Evolutionary conservation across 1,284 basidiomycete species (phyloP), one percentile per base, ranked within the genome.

Genomic region (Ceratobasidium sp.): DNA sequence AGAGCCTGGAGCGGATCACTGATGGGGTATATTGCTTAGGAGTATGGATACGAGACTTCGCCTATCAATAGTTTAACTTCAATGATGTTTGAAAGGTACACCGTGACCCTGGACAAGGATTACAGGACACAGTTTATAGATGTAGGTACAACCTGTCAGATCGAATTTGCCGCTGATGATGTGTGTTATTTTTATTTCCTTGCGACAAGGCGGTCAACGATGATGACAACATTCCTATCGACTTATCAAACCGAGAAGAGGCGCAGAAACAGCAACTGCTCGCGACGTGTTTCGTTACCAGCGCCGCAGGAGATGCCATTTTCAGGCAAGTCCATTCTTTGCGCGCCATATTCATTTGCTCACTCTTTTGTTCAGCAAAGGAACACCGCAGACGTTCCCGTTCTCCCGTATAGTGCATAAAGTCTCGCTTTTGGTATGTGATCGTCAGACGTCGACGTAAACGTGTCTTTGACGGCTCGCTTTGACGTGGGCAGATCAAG

Each of bases 181-280:
- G 41, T 39, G 41, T 43, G 16, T 43, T 43, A 4, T 62, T 46
- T 29, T 37, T n/a, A 14, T 31, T 43, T 41, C 7, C 41, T 24
- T 22, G 48, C 14, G 16, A 29, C 37, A 78, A 97, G 94, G 92
- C 96, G 77, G 90, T 98, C 6, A 83, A 88, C 54, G 88, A 94
- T 79, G 96, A 99, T 79, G 97, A 99, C 80, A 91, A 94, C 81
- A 88, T 95, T 64, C 91, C 96, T 0, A 98, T 99, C 94, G 88
- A 92, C 78, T 89, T 94, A 3, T 89, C 66, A 93, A 76, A 88
- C 88, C 31, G 81, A 84, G 0, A 86, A 71, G 66, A 71, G n/a
- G 53, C 39, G 24, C 66, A 71, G 53, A 71, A 71, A 34, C 51
- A 54, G 66, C 66, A 71, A 37, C 43, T 71, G 22, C 53, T 71